These are phyloP conservation scores for Paramecium tetraurelia DNA, from an alignment of 73 alveolate species.

Conservation along the genomic window DNA sequence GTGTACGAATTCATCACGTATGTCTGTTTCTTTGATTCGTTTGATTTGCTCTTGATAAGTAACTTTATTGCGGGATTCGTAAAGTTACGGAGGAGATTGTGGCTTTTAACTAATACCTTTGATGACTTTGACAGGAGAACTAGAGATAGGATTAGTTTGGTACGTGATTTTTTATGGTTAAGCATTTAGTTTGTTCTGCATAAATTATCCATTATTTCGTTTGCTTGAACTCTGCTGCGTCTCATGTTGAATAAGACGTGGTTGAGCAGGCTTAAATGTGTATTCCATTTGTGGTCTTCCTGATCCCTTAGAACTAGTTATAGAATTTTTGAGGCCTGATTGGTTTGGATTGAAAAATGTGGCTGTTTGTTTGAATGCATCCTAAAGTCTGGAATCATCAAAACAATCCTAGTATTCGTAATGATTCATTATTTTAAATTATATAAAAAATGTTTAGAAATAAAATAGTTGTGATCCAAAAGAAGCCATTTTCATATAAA, in stretches of 20 bases:
- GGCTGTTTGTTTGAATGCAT: neutral
- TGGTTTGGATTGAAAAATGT: conserved; percentile 1
- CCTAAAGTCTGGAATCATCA: neutral
- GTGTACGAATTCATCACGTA: neutral
- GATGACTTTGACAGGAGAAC: neutral
- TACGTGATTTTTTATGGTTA: neutral
- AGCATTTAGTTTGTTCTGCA: neutral
- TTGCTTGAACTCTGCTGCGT: neutral
- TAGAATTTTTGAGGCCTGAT: neutral
- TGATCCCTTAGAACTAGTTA: neutral
- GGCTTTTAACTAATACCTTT: neutral
- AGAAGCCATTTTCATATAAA: neutral
- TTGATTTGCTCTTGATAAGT: neutral
- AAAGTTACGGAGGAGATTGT: neutral
- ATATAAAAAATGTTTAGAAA: neutral
- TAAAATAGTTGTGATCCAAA: neutral
- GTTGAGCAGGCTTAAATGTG: conserved; percentile 4
- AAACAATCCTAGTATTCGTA: neutral
- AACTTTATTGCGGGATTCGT: neutral
- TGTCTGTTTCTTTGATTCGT: conserved; percentile 11
- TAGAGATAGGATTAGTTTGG: neutral
- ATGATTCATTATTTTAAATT: neutral
- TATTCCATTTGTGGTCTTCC: neutral
- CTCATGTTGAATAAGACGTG: neutral
- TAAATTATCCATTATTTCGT: neutral